Evolutionary conservation across 2,329 filamentous ascomycete species (phyloP).

Genomic region (Verticillium alfalfae): DNA sequence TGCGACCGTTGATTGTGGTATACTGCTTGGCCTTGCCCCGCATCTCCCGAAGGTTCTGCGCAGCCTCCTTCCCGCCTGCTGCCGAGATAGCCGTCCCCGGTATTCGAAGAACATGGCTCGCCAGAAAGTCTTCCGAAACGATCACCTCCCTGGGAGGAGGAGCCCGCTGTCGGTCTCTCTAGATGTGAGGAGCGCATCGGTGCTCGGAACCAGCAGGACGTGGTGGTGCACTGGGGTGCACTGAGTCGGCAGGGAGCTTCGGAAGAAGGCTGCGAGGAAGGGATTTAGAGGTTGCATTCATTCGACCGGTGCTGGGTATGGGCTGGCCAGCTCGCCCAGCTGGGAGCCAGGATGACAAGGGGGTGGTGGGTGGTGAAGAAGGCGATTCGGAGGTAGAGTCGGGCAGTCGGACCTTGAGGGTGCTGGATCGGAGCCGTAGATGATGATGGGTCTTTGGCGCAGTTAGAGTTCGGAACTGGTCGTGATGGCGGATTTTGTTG

Average conservation of each 20-base stretch:
- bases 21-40: slow-evolving; percentile 93
- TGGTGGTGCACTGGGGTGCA: slow-evolving; percentile 89
- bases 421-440: not conserved
- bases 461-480: not conserved
- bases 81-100: slow-evolving; percentile 46
- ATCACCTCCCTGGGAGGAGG: slow-evolving; percentile 76
- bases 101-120: slow-evolving; percentile 91
- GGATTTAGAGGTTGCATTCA: slow-evolving; percentile 96
- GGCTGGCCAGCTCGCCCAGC: slow-evolving; percentile 9
- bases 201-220: slow-evolving; percentile 88
- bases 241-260: slow-evolving; percentile 86
- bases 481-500: not conserved
- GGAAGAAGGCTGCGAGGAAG: slow-evolving; percentile 97
- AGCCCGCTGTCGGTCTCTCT: slow-evolving; percentile 83
- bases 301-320: slow-evolving; percentile 11
- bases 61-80: slow-evolving; percentile 49
- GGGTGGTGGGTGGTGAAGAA: not conserved
- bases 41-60: slow-evolving; percentile 71
- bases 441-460: not conserved
- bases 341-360: not conserved
- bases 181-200: slow-evolving; percentile 82
- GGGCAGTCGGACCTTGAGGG: not conserved
- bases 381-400: not conserved
- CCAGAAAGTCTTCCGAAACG: slow-evolving; percentile 88
- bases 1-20: slow-evolving; percentile 85